phyloP scores from a whole-genome alignment of 345 rosid genomes.

The Populus deltoides region DNA sequence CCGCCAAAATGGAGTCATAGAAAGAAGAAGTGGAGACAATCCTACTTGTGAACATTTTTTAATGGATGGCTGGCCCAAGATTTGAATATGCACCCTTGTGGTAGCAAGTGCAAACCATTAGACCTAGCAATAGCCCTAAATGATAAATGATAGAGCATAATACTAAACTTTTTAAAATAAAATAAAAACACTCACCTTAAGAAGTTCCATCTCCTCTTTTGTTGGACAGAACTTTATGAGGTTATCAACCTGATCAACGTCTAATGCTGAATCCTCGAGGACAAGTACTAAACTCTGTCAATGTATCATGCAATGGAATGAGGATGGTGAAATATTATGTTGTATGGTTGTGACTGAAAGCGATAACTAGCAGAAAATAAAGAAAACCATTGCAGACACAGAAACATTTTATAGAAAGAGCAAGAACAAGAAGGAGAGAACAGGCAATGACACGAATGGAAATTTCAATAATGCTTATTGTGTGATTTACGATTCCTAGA shows the following conservation, averaged over 20 bases:
- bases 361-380: background rate
- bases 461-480: background rate
- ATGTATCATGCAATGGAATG: slow-evolving; percentile 14
- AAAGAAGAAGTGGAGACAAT: background rate
- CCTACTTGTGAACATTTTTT: background rate
- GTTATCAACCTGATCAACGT: slow-evolving; percentile 86
- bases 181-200: slow-evolving; percentile 38
- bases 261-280: slow-evolving; percentile 76
- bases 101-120: background rate
- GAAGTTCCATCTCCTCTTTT: slow-evolving; percentile 87
- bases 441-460: background rate
- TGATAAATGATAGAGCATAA: background rate
- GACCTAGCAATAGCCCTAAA: background rate
- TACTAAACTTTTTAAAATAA: background rate
- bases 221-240: slow-evolving; percentile 88
- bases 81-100: background rate
- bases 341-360: background rate
- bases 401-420: background rate
- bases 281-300: slow-evolving; percentile 70
- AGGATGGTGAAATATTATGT: slow-evolving; percentile 8
- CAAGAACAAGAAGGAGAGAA: background rate
- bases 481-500: background rate
- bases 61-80: background rate
- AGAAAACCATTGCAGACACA: background rate
- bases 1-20: background rate